Base-by-base conservation (phyloP, 2,329 filamentous ascomycete genomes). In the Plectosphaerella cucumerina region DNA sequence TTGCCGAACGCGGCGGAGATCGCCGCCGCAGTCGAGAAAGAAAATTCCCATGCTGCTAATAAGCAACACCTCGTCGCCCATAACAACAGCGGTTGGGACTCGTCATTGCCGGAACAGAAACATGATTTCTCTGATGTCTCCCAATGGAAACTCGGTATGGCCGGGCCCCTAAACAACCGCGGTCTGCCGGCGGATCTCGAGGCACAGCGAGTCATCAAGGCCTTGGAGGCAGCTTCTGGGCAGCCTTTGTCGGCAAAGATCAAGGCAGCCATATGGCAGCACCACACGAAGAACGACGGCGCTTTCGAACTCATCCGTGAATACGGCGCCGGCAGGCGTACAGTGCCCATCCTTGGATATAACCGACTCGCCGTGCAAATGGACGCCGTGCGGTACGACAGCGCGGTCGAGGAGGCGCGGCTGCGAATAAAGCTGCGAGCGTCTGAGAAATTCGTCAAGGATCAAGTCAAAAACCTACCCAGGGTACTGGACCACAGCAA, bases 251-350 rank as follows among this genome's bases (percentile, higher is more conserved):
- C 10, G 44, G 15, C n/a, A 4, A 26, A 35, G 31, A 9, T 15
- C 26, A 17, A 35, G 33, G 20, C 33, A 12, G 10, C 23, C n/a
- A 44, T 57, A 41, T 53, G 49, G 35, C 49, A 55, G 33, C 53
- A 51, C 18, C 47, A 50, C 47, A 50, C 21, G 6, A 18, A 48
- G n/a, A 57, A 55, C 18, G 55, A 56, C n/a, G 55, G 55, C 9
- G 49, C 54, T 46, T 17, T 53, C 20, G 55, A 51, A 15, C 46
- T 33, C 17, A 47, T 53, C 6, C 47, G 49, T 6, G 51, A 53
- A 47, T 57, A 49, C 46, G 53, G 50, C 37, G 45, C 49, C 35
- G 55, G 55, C 35, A 51, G 50, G 18, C 21, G 18, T 17, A 46
- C 26, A n/a, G 39, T 57, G 17, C 55, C 55, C 22, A 49, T 49